Base-by-base conservation (phyloP, 495 filamentous ascomycete genomes). In the Geopyxis carbonaria region DNA sequence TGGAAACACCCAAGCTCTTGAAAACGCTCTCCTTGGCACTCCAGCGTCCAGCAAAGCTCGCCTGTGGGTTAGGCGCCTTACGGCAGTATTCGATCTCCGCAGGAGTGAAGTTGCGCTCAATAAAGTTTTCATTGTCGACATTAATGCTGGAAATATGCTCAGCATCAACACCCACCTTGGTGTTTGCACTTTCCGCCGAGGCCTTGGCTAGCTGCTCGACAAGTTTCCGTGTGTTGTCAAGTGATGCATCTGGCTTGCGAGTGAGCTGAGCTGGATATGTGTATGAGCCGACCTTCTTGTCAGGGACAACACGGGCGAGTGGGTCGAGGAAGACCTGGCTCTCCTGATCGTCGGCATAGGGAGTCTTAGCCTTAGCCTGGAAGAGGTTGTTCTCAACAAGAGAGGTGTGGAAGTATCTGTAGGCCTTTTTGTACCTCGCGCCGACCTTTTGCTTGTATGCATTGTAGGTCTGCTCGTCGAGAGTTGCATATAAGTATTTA, bases 21-120 rank as follows among this genome's bases (percentile, higher is more conserved):
- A 99, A 99, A 3, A 99, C 84, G 3, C 87, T 89, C 64, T 99
- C 89, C 62, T 99, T 99, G 2, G 89, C 89, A 47, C 75, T 82
- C 89, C 89, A 99, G 41, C 82, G 72, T 11, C 89, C 89, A 0
- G 89, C 80, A 61, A 93, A 94, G 28, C 78, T 81, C 33, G 82
- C 74, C 50, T 83, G 80, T 1, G 84, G 75, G 47, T 65, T 69
- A 29, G 79, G 59, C 20, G 83, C 81, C 55, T 78, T 75, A 36
- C 64, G 68, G 65, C 91, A 95, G 61, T 94, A 92, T 36, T 70
- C 68, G 49, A 80, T 73, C 63, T 99, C 89, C 16, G 59, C 61
- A 13, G 64, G 56, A 2, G 86, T 94, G 62, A 95, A 99, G 61
- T 99, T 99, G 34, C 89, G 77, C 50, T 91, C 76, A 29, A 99